Evolutionary conservation across 2,329 filamentous ascomycete species (phyloP), one percentile per base, ranked within the genome.

Genomic region (Cryphonectria radicalis): DNA sequence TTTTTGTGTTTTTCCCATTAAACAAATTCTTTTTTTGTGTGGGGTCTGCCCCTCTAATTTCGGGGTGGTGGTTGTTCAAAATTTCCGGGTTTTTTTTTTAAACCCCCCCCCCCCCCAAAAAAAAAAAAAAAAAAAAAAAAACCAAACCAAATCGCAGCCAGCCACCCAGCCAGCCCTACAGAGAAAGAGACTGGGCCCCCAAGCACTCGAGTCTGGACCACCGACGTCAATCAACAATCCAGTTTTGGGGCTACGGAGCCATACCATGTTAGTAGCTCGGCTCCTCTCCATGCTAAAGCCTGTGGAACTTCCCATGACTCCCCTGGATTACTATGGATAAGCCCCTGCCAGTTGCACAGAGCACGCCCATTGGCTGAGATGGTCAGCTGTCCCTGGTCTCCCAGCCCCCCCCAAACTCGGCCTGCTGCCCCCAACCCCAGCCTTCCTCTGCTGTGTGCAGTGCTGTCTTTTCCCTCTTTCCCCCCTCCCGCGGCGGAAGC

Each of bases 351-450:
- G 55, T 35, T 19, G 25, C 55, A 35, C 19, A n/a, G 59, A 35
- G 32, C 22, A 10, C 32, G 19, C 7, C 17, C 25, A 32, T 59
- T 59, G 55, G 55, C 28, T 10, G 25, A 8, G 25, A 19, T 19
- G 55, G 28, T 28, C 55, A 32, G 25, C 55, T 32, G 55, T 32
- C 43, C 63, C 63, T 53, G 63, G 43, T 65, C 63, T 53, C 63
- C 63, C 63, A 65, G 63, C 63, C 63, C 28, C 63, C 63, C 63
- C 63, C 43, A 65, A 65, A 65, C 63, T 40, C 62, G 62, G 32
- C 35, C 42, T 40, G 13, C 42, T 2, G 40, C 62, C 25, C 42
- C 62, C 32, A 28, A 53, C 28, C 63, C 63, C 63, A 65, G 43
- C 63, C 63, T 64, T 64, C 62, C 25, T 64, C 40, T 25, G 4